Percentiles rank a stretch among this genome's conserved stretches.
These are phyloP conservation scores for Mycena alexandri DNA, from an alignment of 768 basidiomycete species.

Conservation along the genomic window DNA sequence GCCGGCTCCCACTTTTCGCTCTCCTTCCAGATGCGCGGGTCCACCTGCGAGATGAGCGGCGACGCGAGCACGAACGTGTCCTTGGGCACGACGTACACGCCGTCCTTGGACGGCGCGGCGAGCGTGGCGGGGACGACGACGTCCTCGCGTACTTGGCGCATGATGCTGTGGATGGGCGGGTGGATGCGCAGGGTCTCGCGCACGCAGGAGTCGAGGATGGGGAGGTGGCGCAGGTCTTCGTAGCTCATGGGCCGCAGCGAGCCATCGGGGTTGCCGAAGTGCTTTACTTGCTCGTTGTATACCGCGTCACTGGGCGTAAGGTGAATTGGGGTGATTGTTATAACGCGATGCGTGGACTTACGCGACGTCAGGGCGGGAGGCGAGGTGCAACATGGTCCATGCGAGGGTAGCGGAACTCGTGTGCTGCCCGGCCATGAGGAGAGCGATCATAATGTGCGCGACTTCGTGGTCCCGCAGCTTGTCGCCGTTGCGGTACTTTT, in stretches of 20 bases:
- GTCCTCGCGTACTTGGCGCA: constrained; percentile 91
- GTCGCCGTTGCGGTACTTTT: constrained; percentile 86
- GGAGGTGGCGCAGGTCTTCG: constrained; percentile 87
- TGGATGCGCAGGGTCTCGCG: constrained; percentile 95
- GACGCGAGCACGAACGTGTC: constrained; percentile 92
- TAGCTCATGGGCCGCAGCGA: constrained; percentile 83
- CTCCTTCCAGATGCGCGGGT: constrained; percentile 86
- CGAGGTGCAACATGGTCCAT: constrained; percentile 92
- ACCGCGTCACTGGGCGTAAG: constrained; percentile 72
- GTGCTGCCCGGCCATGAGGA: constrained; percentile 99
- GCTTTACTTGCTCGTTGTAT: constrained; percentile 89
- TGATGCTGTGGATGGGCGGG: constrained; percentile 95
- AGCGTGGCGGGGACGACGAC: constrained; percentile 86
- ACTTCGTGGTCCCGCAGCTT: constrained; percentile 89
- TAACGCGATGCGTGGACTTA: constrained; percentile 53
- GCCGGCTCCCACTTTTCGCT: constrained; percentile 79
- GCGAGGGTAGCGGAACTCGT: constrained; percentile 94
- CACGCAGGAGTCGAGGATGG: constrained; percentile 88
- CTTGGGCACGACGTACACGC: constrained; percentile 87
- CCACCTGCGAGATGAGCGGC: constrained; percentile 89
- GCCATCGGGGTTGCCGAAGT: constrained; percentile 86
- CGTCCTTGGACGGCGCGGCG: constrained; percentile 79
- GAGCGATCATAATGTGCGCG: constrained; percentile 98
- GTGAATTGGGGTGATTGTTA: background rate
- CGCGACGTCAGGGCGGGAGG: constrained; percentile 79